These are phyloP conservation scores for Colletotrichum sidae DNA, from an alignment of 2,329 filamentous ascomycete genomes.

Conservation along the genomic window DNA sequence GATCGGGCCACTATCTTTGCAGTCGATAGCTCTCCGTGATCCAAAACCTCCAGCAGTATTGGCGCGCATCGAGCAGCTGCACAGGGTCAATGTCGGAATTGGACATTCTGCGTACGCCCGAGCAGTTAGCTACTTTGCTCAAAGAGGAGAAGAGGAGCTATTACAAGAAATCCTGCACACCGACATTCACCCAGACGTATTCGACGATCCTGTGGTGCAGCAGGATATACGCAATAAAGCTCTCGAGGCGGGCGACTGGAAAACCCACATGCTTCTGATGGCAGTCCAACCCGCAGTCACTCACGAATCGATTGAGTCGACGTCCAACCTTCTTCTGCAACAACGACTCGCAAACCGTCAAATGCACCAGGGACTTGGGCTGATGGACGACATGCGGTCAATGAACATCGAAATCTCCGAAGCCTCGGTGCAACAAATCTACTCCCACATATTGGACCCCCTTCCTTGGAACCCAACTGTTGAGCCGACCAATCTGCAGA, in stretches of 20 bases:
- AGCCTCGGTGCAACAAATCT: constrained; percentile 28
- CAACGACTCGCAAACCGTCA: constrained; percentile 44
- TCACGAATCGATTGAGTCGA: constrained; percentile 43
- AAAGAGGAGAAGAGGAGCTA: constrained; percentile 63
- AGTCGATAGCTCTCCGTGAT: constrained; percentile 79
- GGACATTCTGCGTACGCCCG: constrained; percentile 73
- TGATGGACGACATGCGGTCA: constrained; percentile 53
- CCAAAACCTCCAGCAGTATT: constrained; percentile 66
- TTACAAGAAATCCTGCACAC: constrained; percentile 58
- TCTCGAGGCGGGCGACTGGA: constrained; percentile 53
- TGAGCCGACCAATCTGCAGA: not conserved
- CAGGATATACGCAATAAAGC: constrained; percentile 51
- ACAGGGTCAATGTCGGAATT: constrained; percentile 71
- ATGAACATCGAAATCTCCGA: constrained; percentile 46
- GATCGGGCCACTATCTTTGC: constrained; percentile 81
- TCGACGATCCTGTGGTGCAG: constrained; percentile 58
- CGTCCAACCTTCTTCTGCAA: constrained; percentile 50
- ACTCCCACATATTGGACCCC: constrained; percentile 19
- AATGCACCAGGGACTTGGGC: constrained; percentile 42
- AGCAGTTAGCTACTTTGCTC: constrained; percentile 73
- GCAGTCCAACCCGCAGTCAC: constrained; percentile 53
- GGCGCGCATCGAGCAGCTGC: constrained; percentile 70
- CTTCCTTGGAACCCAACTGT: constrained; percentile 19
- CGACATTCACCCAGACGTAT: constrained; percentile 67
- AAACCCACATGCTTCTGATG: constrained; percentile 56